These are phyloP conservation scores for Globisporangium orthogonon DNA, from an alignment of 352 stramenopile species.

Conservation along the genomic window DNA sequence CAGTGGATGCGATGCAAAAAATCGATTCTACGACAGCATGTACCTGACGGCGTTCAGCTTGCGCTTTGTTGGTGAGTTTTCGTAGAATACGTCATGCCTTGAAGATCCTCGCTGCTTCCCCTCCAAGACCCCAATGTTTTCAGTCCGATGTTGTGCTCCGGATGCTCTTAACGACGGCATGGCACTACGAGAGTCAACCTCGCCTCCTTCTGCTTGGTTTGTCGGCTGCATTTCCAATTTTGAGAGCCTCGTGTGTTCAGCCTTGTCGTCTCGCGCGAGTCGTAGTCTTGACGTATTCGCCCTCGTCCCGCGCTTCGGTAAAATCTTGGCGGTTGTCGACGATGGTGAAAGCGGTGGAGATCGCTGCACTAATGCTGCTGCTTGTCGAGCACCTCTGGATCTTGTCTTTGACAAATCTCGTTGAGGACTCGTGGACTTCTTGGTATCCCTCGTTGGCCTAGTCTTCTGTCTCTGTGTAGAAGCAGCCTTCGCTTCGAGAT, in stretches of 20 bases:
- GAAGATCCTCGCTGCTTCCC: neutral
- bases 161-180: neutral
- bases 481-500: neutral
- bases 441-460: neutral
- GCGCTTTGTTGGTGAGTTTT: constrained; percentile 22
- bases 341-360: neutral
- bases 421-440: neutral
- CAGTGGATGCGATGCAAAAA: neutral
- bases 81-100: neutral
- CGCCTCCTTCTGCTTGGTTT: neutral
- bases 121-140: too few relatives aligned
- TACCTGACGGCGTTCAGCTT: constrained; percentile 23
- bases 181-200: neutral
- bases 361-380: neutral
- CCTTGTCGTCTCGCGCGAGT: neutral
- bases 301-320: neutral
- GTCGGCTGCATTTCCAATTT: neutral
- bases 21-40: neutral
- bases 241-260: neutral
- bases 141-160: neutral
- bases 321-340: neutral
- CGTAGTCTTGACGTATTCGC: neutral
- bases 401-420: neutral
- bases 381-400: neutral
- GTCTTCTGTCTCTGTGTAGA: neutral